Conservation (phyloP, 2,329 filamentous ascomycete species). For the Ophiostoma ips region DNA sequence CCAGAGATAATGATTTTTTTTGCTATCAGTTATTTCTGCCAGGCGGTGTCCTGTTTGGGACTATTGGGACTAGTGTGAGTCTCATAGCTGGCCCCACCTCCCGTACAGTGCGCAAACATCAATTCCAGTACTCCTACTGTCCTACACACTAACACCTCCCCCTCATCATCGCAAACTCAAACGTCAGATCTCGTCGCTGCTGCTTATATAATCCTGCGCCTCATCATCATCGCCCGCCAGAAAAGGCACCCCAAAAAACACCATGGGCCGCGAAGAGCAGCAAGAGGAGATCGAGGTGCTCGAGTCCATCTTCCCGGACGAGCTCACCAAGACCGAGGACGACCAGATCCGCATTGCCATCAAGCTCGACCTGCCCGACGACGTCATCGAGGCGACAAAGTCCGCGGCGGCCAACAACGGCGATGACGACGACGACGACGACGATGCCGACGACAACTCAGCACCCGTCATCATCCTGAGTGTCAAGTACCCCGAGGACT, state of each 20-base stretch:
- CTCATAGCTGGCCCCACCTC: no score
- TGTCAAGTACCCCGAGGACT: constrained; percentile 77
- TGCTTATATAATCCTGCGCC: no score
- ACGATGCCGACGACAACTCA: constrained; percentile 41
- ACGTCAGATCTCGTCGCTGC: no score
- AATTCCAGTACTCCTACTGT: no score
- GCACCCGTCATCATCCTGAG: constrained; percentile 64
- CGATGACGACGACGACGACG: constrained; percentile 24
- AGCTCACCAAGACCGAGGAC: constrained; percentile 93
- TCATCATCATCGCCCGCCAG: no score
- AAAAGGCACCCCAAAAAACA: not conserved
- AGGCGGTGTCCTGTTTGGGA: not conserved
- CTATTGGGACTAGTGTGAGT: not conserved
- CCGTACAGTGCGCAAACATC: no score
- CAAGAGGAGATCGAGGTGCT: constrained; percentile 93
- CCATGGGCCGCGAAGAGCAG: constrained; percentile 72
- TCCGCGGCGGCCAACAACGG: constrained; percentile 21
- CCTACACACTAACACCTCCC: no score
- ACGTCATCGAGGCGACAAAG: constrained; percentile 18
- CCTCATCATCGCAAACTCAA: no score
- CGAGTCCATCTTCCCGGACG: constrained; percentile 94
- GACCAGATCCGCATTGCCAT: constrained; percentile 79
- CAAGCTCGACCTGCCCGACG: constrained; percentile 60
- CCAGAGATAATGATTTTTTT: not conserved
- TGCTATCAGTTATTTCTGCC: constrained; percentile 5